phyloP scores from a whole-genome alignment of 371 early-diverging fungal species.

The Mortierella sp. region DNA sequence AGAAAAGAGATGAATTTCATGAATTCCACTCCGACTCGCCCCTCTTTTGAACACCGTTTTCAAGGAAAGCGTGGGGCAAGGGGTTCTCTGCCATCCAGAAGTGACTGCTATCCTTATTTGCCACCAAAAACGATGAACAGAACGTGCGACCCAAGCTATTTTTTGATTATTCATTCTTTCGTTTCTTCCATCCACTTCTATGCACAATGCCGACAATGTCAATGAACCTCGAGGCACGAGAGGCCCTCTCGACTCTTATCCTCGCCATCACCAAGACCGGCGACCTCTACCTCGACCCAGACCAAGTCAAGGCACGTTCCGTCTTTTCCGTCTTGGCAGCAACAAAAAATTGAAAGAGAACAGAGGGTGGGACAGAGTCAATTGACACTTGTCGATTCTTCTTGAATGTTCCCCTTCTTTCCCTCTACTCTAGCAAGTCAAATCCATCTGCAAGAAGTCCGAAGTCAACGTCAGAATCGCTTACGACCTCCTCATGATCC shows the following conservation, averaged over 20 bases:
- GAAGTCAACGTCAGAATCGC: slow-evolving; percentile 59
- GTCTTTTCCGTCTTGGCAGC: background rate
- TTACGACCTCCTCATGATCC: slow-evolving; percentile 63
- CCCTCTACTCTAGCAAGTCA: slow-evolving; percentile 60
- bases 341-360: background rate
- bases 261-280: slow-evolving; percentile 49
- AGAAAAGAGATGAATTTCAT: too few relatives aligned
- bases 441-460: slow-evolving; percentile 67
- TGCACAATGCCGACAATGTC: slow-evolving; percentile 24
- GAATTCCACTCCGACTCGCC: too few relatives aligned
- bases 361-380: background rate
- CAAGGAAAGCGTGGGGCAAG: too few relatives aligned
- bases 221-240: slow-evolving; percentile 41
- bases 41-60: background rate
- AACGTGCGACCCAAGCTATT: background rate
- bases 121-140: slow-evolving; percentile 13
- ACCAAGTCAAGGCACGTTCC: slow-evolving; percentile 42
- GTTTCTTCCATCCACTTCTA: slow-evolving; percentile 11
- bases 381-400: slow-evolving; percentile 4
- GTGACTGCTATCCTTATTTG: background rate
- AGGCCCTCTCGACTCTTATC: slow-evolving; percentile 39
- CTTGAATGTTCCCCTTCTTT: background rate
- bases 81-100: background rate
- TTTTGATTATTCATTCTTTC: background rate
- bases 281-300: slow-evolving; percentile 49